These are phyloP conservation scores for Sporothrix globosa DNA, from an alignment of 2,329 filamentous ascomycete genomes.

Conservation along the genomic window DNA sequence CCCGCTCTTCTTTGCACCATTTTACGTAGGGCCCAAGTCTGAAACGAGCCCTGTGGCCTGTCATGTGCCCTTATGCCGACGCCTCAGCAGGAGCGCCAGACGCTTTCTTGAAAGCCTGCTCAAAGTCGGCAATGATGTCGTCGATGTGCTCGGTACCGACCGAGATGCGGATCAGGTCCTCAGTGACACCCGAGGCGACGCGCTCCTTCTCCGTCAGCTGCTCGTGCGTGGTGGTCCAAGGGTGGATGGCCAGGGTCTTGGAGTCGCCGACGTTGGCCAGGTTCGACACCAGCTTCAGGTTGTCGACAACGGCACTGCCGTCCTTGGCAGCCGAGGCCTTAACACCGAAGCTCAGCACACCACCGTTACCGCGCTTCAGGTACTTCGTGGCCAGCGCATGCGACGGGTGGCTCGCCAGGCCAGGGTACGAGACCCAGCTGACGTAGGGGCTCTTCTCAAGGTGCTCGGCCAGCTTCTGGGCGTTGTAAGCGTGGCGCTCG, in stretches of 20 bases:
- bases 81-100: slow-evolving; percentile 49
- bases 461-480: slow-evolving; percentile 77
- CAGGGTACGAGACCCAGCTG: slow-evolving; percentile 91
- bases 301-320: slow-evolving; percentile 86
- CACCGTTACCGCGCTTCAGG: slow-evolving; percentile 79
- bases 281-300: slow-evolving; percentile 93
- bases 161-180: slow-evolving; percentile 91
- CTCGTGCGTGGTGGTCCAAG: slow-evolving; percentile 93
- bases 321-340: slow-evolving; percentile 78
- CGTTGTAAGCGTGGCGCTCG: slow-evolving; percentile 85
- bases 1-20: neutral
- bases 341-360: slow-evolving; percentile 90
- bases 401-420: slow-evolving; percentile 77
- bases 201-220: slow-evolving; percentile 85
- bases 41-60: neutral
- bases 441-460: slow-evolving; percentile 83
- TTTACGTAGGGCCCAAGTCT: neutral
- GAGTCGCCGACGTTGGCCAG: slow-evolving; percentile 94
- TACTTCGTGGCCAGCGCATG: slow-evolving; percentile 86
- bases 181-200: slow-evolving; percentile 77
- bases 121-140: slow-evolving; percentile 94
- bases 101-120: slow-evolving; percentile 78
- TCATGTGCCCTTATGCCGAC: slow-evolving; percentile 32
- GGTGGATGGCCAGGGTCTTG: slow-evolving; percentile 93
- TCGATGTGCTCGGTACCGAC: slow-evolving; percentile 96